Base-by-base conservation (phyloP, 1,139 yeast species). In the Hyphopichia khmerensis region DNA sequence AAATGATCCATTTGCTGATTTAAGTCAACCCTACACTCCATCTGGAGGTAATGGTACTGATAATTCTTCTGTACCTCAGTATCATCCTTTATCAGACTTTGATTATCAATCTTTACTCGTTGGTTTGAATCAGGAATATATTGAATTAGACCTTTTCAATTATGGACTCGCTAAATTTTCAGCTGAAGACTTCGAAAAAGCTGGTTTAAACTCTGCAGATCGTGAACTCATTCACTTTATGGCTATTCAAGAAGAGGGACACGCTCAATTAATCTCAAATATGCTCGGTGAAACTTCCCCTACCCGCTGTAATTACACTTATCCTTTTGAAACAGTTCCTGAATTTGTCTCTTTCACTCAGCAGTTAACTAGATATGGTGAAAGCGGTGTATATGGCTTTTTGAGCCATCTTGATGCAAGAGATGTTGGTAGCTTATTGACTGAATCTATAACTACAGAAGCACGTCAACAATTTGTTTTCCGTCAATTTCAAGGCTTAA, bases 201-300 rank as follows among this genome's bases (percentile, higher is more conserved):
- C 39, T 39, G 41, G 41, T n/a, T 39, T 39, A n/a, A 34, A 3
- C 7, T 8, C 39, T 24, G 39, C 41, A 9, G 41, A 39, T 26
- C 33, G 39, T 26, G 41, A 39, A 4, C 34, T 39, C 9, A 39
- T 39, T 35, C 41, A 39, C 17, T 39, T 35, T 27, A 39, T 39
- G 41, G 38, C 41, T 14, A 39, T 39, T 35, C 41, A 39, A 17
- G 41, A 39, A 35, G 38, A 8, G n/a, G 41, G 41, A 4, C 41
- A 39, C 15, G 41, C 41, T n/a, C 34, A 39, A 14, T 19, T 39
- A 13, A 39, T 39, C n/a, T n/a, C 39, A 3, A 34, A 39, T 17
- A 39, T 39, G 39, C 35, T 39, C 13, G 41, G 41, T 16, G 41
- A 39, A 18, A 24, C 24, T 3, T 19, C 41, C 9, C 39, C 41